These are phyloP conservation scores for Candolleomyces eurysporus DNA, from an alignment of 768 basidiomycete species.

Conservation along the genomic window DNA sequence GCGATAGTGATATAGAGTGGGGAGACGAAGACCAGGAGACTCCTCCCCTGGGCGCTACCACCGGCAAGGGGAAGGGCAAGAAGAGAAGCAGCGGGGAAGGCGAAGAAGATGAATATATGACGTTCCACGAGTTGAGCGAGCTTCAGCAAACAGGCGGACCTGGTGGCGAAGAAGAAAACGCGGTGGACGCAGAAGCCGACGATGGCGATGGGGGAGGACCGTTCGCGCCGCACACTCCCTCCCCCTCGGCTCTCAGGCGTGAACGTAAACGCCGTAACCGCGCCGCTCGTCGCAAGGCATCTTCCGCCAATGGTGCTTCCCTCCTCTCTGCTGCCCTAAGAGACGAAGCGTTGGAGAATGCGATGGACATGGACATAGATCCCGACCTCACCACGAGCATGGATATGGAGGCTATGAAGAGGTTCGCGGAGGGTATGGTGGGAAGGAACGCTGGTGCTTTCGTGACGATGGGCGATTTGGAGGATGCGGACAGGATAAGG, in stretches of 20 bases:
- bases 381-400: constrained; percentile 43
- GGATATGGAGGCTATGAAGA: constrained; percentile 47
- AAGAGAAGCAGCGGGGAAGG: no score
- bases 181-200: not conserved
- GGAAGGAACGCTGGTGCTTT: constrained; percentile 40
- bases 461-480: constrained; percentile 67
- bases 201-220: not conserved
- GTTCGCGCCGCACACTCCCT: not conserved
- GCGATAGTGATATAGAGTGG: constrained; percentile 71
- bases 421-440: constrained; percentile 51
- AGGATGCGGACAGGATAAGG: constrained; percentile 48
- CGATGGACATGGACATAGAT: constrained; percentile 75
- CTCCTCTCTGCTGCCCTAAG: not conserved
- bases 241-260: not conserved
- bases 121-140: constrained; percentile 20
- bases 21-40: constrained; percentile 44
- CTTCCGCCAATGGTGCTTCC: not conserved
- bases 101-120: constrained; percentile 22
- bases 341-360: constrained; percentile 35
- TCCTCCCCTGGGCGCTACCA: not conserved
- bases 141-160: constrained; percentile 8
- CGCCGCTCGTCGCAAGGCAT: not conserved
- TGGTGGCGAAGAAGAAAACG: constrained; percentile 1
- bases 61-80: no score
- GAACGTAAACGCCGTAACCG: not conserved